A percentile compares a stretch with the other conserved stretches of the same genome.
Evolutionary conservation across 371 early-diverging fungal genomes (phyloP).

Genomic region (Haplosporangium sp.): DNA sequence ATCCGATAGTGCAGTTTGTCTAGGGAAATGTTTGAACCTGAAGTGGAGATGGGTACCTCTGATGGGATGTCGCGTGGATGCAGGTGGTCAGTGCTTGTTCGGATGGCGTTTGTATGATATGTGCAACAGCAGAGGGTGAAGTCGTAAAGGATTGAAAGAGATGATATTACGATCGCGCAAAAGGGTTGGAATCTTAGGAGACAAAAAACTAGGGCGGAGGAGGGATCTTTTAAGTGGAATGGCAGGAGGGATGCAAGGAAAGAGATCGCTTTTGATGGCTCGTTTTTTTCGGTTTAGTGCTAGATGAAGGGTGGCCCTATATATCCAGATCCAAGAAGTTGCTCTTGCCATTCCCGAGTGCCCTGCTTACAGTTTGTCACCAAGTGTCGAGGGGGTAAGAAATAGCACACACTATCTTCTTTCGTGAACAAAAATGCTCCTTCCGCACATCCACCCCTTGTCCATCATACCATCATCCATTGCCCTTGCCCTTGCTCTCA

Average conservation of each 20-base stretch:
- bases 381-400: not conserved
- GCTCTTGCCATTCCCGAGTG: not conserved
- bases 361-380: not conserved
- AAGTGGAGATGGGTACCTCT: too few species aligned
- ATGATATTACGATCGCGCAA: too few species aligned
- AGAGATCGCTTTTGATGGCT: conserved; percentile 2
- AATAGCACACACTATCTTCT: too few species aligned
- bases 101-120: not conserved
- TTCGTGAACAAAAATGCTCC: not conserved
- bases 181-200: not conserved
- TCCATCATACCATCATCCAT: not conserved
- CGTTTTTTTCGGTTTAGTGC: not conserved
- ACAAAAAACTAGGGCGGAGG: not conserved
- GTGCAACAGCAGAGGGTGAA: too few species aligned
- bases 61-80: not conserved
- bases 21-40: too few species aligned
- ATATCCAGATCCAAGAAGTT: not conserved
- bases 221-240: not conserved
- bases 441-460: not conserved
- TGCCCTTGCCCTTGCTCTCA: conserved; percentile 25
- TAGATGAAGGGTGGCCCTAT: not conserved
- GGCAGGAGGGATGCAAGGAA: not conserved
- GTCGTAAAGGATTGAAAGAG: too few species aligned
- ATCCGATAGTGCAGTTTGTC: too few species aligned
- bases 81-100: conserved; percentile 3